Conservation (phyloP, 1,284 basidiomycete species). For the Heterobasidion parviporum region DNA sequence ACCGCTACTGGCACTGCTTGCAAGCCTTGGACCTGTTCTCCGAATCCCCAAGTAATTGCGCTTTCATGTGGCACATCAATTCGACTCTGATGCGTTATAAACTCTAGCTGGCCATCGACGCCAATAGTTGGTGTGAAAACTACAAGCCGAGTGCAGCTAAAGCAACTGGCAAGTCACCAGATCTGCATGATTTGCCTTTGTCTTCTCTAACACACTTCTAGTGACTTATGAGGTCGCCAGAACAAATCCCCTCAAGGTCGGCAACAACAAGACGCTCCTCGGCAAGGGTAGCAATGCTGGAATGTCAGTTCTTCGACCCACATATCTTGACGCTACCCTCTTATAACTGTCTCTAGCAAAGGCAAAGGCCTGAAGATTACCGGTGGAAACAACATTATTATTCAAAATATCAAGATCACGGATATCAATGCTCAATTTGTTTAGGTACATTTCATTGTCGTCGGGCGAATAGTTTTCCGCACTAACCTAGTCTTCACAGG, state of each 20-base stretch:
- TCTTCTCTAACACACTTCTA: no score
- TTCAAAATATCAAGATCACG: not conserved
- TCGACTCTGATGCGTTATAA: not conserved
- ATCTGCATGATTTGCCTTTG: no score
- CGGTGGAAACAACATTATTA: not conserved
- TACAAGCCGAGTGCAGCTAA: not conserved
- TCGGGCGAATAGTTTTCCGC: no score
- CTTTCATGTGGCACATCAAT: no score
- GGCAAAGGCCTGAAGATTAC: not conserved
- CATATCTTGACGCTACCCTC: not conserved
- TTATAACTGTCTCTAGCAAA: not conserved
- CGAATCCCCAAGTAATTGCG: not conserved
- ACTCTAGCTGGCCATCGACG: not conserved
- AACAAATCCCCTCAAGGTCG: not conserved
- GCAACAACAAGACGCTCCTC: not conserved
- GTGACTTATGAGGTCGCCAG: no score
- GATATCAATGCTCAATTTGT: no score
- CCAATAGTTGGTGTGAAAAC: not conserved
- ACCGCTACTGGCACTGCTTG: not conserved
- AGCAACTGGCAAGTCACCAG: no score
- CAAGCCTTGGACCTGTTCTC: not conserved
- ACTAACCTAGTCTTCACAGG: no score
- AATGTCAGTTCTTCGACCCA: not conserved
- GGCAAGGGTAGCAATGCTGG: not conserved
- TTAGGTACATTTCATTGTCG: no score